Conservation (phyloP, 1,284 basidiomycete genomes). For the Ustilago curta region DNA sequence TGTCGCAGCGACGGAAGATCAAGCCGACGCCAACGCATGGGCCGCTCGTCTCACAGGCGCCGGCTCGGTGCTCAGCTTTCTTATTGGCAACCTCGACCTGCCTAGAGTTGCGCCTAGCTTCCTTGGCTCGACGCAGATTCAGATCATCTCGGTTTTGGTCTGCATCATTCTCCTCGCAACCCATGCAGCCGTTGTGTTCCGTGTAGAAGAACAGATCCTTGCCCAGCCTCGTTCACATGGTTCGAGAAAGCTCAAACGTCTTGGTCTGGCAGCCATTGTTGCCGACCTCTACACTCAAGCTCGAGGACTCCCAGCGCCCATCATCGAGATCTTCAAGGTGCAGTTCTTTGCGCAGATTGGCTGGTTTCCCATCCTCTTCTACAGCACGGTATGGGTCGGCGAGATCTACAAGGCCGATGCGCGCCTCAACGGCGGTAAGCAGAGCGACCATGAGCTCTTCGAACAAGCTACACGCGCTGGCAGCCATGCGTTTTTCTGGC, state of each 20-base stretch:
- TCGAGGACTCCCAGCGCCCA: slow-evolving; percentile 40
- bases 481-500: slow-evolving; percentile 83
- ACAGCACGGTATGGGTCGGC: slow-evolving; percentile 62
- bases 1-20: slow-evolving; percentile 75
- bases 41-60: slow-evolving; percentile 80
- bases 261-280: slow-evolving; percentile 13
- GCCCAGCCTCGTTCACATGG: not conserved
- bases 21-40: slow-evolving; percentile 93
- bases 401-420: slow-evolving; percentile 59
- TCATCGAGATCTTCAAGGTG: slow-evolving; percentile 58
- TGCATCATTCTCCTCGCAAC: slow-evolving; percentile 47
- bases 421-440: slow-evolving; percentile 33
- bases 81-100: slow-evolving; percentile 63
- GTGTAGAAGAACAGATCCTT: slow-evolving; percentile 53
- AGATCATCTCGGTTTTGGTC: slow-evolving; percentile 56
- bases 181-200: slow-evolving; percentile 45
- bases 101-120: slow-evolving; percentile 37
- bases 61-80: slow-evolving; percentile 63
- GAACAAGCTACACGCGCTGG: slow-evolving; percentile 82
- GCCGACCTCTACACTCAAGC: slow-evolving; percentile 46
- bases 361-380: slow-evolving; percentile 65
- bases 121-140: slow-evolving; percentile 36
- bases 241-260: slow-evolving; percentile 7
- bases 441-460: slow-evolving; percentile 45
- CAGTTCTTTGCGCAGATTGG: slow-evolving; percentile 65